Conservation (phyloP, 2,329 filamentous ascomycete species). For the Cyclaneusma minus region DNA sequence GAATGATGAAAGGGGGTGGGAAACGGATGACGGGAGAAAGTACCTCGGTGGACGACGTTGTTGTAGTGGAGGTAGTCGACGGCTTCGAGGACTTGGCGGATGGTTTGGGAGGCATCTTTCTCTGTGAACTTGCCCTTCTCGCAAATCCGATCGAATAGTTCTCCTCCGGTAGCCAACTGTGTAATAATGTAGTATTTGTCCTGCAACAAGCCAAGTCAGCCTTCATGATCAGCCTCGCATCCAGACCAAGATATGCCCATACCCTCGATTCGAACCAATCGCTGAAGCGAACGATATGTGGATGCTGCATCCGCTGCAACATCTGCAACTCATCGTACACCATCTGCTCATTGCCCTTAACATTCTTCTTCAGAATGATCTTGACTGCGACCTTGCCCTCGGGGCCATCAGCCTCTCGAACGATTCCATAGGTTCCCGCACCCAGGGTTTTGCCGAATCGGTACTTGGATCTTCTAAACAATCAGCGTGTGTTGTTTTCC, state of each 20-base stretch:
- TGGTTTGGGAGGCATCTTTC: constrained; percentile 83
- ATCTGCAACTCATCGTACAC: constrained; percentile 94
- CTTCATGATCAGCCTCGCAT: constrained; percentile 1
- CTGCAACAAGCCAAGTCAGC: constrained; percentile 26
- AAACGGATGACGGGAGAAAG: constrained; percentile 6
- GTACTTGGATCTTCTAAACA: constrained; percentile 55
- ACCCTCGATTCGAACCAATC: constrained; percentile 99
- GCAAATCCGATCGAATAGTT: constrained; percentile 95
- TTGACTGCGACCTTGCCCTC: constrained; percentile 87
- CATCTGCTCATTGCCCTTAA: constrained; percentile 97
- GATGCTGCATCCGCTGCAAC: constrained; percentile 79
- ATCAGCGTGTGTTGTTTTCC: constrained; percentile 8
- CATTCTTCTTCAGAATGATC: constrained; percentile 99
- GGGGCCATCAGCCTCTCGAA: constrained; percentile 80
- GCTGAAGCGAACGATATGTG: constrained; percentile 91
- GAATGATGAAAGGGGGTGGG: not conserved
- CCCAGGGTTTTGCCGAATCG: constrained; percentile 85
- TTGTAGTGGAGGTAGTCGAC: constrained; percentile 90
- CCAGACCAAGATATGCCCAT: constrained; percentile 17
- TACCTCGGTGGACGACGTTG: constrained; percentile 91
- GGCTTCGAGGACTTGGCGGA: constrained; percentile 81
- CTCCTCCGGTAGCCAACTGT: constrained; percentile 85
- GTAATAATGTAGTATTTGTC: constrained; percentile 99
- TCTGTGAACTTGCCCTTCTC: constrained; percentile 97
- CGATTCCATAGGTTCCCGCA: constrained; percentile 95